These are phyloP conservation scores for Streptanthus diversifolius DNA, from an alignment of 345 rosid genomes.

Conservation along the genomic window DNA sequence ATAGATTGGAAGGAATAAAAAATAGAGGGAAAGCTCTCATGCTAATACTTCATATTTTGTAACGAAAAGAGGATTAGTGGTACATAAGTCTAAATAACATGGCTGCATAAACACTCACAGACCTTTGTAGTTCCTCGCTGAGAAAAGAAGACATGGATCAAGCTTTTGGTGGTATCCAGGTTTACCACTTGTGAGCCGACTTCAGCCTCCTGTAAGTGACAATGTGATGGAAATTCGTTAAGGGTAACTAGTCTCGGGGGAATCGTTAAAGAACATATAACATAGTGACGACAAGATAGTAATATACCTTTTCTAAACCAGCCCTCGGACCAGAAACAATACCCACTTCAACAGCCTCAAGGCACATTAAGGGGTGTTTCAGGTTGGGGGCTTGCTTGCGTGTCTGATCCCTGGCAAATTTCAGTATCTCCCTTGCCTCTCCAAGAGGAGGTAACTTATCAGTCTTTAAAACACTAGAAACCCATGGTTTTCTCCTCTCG, in stretches of 20 bases:
- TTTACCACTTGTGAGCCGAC: conserved; percentile 52
- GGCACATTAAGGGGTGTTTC: conserved; percentile 82
- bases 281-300: background rate
- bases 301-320: conserved; percentile 74
- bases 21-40: background rate
- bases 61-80: background rate
- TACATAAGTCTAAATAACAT: conserved; percentile 4
- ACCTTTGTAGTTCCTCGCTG: conserved; percentile 91
- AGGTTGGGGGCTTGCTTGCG: conserved; percentile 77
- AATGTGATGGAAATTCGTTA: conserved; percentile 3
- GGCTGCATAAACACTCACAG: background rate
- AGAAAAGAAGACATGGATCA: conserved; percentile 87
- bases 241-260: background rate
- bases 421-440: conserved; percentile 85
- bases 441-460: conserved; percentile 82
- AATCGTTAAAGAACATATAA: conserved; percentile 2
- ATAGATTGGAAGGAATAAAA: conserved; percentile 1
- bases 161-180: conserved; percentile 73
- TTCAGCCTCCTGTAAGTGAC: conserved; percentile 64
- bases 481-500: conserved; percentile 77
- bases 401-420: conserved; percentile 71
- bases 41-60: background rate
- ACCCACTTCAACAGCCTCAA: conserved; percentile 80
- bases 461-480: conserved; percentile 67
- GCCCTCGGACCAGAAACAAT: conserved; percentile 76